phyloP scores from a whole-genome alignment of 1,284 basidiomycete species.

The Pisolithus thermaeus region DNA sequence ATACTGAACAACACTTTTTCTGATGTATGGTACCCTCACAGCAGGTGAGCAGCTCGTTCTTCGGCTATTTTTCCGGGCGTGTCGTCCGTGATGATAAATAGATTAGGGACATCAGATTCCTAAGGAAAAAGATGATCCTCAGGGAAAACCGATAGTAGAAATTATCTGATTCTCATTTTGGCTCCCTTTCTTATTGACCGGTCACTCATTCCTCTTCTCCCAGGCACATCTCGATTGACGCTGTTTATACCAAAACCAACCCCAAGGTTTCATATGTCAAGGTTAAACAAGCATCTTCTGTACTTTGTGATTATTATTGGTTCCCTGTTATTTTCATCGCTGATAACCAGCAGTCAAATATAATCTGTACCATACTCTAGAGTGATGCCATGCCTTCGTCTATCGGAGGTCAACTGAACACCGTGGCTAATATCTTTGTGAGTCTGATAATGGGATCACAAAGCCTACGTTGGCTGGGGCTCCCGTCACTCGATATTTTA shows the following conservation, averaged over 20 bases:
- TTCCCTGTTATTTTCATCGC: slow-evolving; percentile 9
- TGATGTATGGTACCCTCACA: slow-evolving; percentile 64
- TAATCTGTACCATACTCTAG: slow-evolving; percentile 8
- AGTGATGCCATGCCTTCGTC: no score
- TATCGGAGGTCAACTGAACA: no score
- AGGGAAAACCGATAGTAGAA: slow-evolving; percentile 56
- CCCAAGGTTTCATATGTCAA: slow-evolving; percentile 86
- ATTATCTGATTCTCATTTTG: slow-evolving; percentile 30
- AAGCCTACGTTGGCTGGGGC: slow-evolving; percentile 96
- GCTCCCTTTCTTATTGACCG: not conserved
- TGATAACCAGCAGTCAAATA: slow-evolving; percentile 16
- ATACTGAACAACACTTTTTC: slow-evolving; percentile 78
- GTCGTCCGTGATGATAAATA: slow-evolving; percentile 40
- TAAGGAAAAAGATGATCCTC: slow-evolving; percentile 51
- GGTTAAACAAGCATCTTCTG: slow-evolving; percentile 61
- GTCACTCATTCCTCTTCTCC: not conserved
- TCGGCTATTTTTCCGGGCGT: not conserved
- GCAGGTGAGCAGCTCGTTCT: slow-evolving; percentile 47
- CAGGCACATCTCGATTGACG: slow-evolving; percentile 76
- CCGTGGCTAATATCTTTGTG: slow-evolving; percentile 46
- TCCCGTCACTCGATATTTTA: slow-evolving; percentile 77
- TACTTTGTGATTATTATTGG: slow-evolving; percentile 69
- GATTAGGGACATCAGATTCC: slow-evolving; percentile 63
- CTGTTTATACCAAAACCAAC: slow-evolving; percentile 47
- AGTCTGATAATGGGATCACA: slow-evolving; percentile 75